Base-by-base conservation (phyloP, 2,329 filamentous ascomycete species). In the Cordyceps cateniannulata region DNA sequence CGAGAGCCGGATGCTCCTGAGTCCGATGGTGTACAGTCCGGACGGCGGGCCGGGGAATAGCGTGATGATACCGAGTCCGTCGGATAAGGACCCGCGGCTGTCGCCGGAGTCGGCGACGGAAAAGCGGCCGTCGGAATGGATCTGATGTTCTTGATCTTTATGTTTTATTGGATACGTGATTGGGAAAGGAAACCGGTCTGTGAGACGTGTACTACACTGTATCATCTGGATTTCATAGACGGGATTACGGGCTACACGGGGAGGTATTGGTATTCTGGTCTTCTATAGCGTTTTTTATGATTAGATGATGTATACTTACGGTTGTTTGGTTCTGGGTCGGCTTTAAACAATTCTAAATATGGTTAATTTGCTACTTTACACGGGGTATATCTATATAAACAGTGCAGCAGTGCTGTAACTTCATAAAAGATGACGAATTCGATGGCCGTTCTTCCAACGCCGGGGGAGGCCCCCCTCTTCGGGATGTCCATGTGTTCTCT, bases 11-110 rank as follows among this genome's bases (percentile, higher is more conserved):
- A 70, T 72, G 24, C 79, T 75, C 1, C 72, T 85, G 3, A 83
- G 77, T 61, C 79, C 83, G 3, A 74, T 77, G 1, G 80, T 85
- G 5, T 85, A 85, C 68, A 76, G 73, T 60, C 79, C 80, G 0
- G 69, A 73, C 3, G 22, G 50, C 32, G n/a, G n/a, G n/a, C 22
- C 57, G 53, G 51, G 63, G 20, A 16, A 57, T 64, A 40, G 63
- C 55, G 5, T 62, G 7, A 59, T 35, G 9, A 58, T 49, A 48
- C 22, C 60, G 51, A 48, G 61, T 25, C 51, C 59, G 61, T 53
- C 47, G 5, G 59, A 61, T 12, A 54, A 38, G 25, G 59, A 55
- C 24, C 27, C 58, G 2, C 27, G 50, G 14, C 49, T 56, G 51
- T 61, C 51, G n/a, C 51, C 25, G 9, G 59, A 24, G 12, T 32